phyloP scores from a whole-genome alignment of 129 eudicot genomes.

The Centaurea solstitialis region DNA sequence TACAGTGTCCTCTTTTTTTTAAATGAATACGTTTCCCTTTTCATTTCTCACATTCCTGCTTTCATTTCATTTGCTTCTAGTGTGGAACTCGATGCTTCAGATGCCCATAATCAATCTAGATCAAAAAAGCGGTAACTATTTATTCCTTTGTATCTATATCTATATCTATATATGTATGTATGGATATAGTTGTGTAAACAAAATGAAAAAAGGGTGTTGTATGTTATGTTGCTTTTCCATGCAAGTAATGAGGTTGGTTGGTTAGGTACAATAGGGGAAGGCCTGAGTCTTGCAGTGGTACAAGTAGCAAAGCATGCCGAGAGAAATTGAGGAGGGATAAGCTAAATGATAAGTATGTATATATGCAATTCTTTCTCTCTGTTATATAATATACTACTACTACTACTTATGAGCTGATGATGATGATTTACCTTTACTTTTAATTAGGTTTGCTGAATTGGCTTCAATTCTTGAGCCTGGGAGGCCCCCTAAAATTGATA shows the following conservation, averaged over 20 bases:
- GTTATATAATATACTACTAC: background rate
- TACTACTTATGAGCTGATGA: background rate
- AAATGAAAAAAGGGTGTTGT: no score
- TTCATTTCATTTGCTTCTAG: constrained; percentile 30
- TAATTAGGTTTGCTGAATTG: constrained; percentile 87
- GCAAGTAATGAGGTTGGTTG: background rate
- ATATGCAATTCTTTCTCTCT: constrained; percentile 4
- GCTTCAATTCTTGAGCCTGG: constrained; percentile 84
- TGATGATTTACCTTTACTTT: background rate
- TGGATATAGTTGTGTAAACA: no score
- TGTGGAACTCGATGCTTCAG: constrained; percentile 64
- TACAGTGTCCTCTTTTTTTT: no score
- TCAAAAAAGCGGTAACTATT: constrained; percentile 65
- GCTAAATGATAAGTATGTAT: constrained; percentile 69
- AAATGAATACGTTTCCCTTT: no score
- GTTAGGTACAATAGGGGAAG: constrained; percentile 52
- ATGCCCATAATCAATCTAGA: constrained; percentile 51
- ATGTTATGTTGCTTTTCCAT: no score
- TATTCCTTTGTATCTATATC: no score
- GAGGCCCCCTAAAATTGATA: constrained; percentile 74
- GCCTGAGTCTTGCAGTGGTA: constrained; percentile 57
- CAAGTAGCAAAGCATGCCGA: constrained; percentile 92
- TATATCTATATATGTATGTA: no score
- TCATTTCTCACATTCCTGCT: background rate
- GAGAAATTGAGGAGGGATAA: constrained; percentile 89